phyloP scores from a whole-genome alignment of 1,284 basidiomycete genomes.

The Apiotrichum siamense region DNA sequence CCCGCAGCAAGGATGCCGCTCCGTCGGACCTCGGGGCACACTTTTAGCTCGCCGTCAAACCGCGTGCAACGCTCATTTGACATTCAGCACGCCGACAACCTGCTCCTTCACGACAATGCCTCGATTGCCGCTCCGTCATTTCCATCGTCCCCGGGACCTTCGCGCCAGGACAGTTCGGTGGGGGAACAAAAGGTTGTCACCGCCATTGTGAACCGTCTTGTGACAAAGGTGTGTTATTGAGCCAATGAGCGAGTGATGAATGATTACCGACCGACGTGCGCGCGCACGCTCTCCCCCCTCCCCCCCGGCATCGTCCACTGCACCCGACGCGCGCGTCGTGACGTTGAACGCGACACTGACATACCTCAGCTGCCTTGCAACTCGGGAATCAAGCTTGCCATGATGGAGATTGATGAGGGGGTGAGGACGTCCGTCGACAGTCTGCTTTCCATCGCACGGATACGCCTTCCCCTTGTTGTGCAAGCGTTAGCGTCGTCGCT shows the following conservation, averaged over 20 bases:
- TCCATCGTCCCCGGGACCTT: not conserved
- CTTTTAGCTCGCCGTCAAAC: constrained; percentile 14
- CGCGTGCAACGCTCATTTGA: constrained; percentile 15
- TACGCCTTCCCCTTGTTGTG: constrained; percentile 69
- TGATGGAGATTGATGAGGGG: constrained; percentile 66
- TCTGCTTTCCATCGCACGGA: constrained; percentile 67
- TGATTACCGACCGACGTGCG: too few species aligned
- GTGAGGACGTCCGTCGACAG: constrained; percentile 68
- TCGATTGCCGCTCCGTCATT: not conserved
- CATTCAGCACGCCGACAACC: constrained; percentile 20
- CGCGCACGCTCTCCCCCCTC: too few species aligned
- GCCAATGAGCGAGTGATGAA: too few species aligned
- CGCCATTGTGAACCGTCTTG: constrained; percentile 32
- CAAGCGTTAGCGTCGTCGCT: constrained; percentile 68
- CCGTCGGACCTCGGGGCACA: constrained; percentile 20
- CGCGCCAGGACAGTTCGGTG: constrained; percentile 8
- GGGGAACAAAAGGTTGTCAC: constrained; percentile 38
- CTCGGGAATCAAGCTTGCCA: constrained; percentile 65
- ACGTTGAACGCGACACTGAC: constrained; percentile 2
- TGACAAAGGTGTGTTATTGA: constrained; percentile 41
- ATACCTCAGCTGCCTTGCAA: constrained; percentile 67
- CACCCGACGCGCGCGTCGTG: not conserved
- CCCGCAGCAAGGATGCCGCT: constrained; percentile 17
- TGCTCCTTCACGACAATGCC: constrained; percentile 13
- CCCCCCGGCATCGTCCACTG: not conserved